Evolutionary conservation across 1,284 basidiomycete species (phyloP), one percentile per base, ranked within the genome.

Genomic region (Rhizopogon hawkerae): DNA sequence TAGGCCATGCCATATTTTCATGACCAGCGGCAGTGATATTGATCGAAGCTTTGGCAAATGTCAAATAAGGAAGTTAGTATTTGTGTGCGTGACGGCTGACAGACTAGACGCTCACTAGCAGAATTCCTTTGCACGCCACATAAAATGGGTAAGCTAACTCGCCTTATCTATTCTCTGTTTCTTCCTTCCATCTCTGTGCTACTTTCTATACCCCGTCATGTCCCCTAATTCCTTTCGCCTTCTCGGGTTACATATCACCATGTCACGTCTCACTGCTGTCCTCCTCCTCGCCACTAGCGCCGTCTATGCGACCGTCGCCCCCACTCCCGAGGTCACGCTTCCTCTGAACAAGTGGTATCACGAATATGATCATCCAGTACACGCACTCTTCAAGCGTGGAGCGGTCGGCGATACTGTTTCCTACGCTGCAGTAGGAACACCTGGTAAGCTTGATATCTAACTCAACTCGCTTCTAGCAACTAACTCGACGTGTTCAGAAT

Each of bases 261-360:
- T 68, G 62, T 53, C 56, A 35, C 50, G 57, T 63, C 51, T 73
- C 49, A 52, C 63, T 46, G 56, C 71, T 50, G 61, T 66, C 44
- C 55, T 75, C 45, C 58, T 68, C 34, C 59, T 66, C 50, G 69
- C 67, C 46, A 64, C 63, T 29, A 58, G 64, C n/a, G 50, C 68
- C n/a, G 64, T 63, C 21, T 58, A 43, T n/a, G 58, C 59, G 50
- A 66, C 54, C 49, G 52, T 54, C 54, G 57, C 51, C 56, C 65
- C 52, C 60, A 67, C 57, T 48, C 56, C 49, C 8, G 55, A 65
- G 42, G 47, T 54, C 16, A 54, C 55, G 51, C 57, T 56, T 24
- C 69, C 77, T 18, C 74, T 76, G 8, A 62, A 56, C 36, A 58
- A 59, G 5, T 88, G 85, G 84, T 78, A 75, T 57, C 83, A 83